Evolutionary conservation across 1,284 basidiomycete genomes (phyloP), one percentile per base, ranked within the genome.

Genomic region (Ganoderma resinaceum): DNA sequence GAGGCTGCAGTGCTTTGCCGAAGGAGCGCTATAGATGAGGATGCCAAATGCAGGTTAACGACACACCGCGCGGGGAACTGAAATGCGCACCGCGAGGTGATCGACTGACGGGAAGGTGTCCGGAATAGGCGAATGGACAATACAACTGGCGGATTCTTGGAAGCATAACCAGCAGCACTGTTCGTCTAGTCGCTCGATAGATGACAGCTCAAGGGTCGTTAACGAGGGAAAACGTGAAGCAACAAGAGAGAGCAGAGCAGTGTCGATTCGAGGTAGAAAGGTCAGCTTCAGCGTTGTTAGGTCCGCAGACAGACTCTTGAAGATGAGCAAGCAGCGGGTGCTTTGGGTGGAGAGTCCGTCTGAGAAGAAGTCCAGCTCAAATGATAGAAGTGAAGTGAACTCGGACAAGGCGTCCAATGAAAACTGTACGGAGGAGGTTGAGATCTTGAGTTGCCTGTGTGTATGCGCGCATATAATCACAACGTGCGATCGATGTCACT

Each of bases 71-170:
- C 12, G 23, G n/a, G 33, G 20, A 2, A 52, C 4, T 16, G 2
- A 3, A 7, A 23, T n/a, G 26, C 88, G 77, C 78, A 92, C 91
- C 66, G 85, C 83, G 65, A 92, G 78, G 20, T 79, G 77, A 60
- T 79, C 73, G 8, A 79, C 80, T 31, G 82, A 79, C 12, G 76
- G 63, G 70, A 83, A 88, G 31, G 82, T 74, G 29, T 86, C 84
- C 14, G 88, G 87, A 65, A 91, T 82, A 0, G 90, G 90, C 2
- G 90, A 91, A 76, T 92, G 89, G 3, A 84, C 71, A n/a, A 83
- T 82, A 68, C 82, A 81, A 12, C 80, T 83, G 35, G 87, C 80
- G 53, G 86, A 88, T 61, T 91, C 89, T 76, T 88, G 87, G 67
- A 87, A 87, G 76, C 91, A 92, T 61, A 75, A 73, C 83, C 86